A percentile compares a stretch with the other conserved stretches of the same genome.
Evolutionary conservation across 2,329 filamentous ascomycete genomes (phyloP).

Genomic region (Myriosclerotinia scirpicola): DNA sequence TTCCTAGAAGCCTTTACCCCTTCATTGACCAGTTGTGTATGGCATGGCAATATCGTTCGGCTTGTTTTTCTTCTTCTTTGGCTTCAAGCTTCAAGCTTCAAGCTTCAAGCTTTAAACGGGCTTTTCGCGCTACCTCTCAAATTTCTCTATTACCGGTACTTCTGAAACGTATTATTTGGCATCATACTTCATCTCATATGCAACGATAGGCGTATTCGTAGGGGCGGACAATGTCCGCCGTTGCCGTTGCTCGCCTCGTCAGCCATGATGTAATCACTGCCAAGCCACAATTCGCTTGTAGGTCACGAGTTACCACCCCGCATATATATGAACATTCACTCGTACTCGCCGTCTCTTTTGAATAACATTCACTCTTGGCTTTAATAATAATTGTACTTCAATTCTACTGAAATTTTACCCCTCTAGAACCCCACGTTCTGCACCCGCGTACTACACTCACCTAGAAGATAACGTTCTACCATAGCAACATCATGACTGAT

Average conservation of each 20-base stretch:
- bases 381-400: not conserved
- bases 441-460: not conserved
- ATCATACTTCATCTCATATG: not conserved
- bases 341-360: not conserved
- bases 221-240: too few species aligned
- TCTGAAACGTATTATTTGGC: not conserved
- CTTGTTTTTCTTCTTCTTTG: not conserved
- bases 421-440: not conserved
- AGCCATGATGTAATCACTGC: conserved; percentile 13
- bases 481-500: not conserved
- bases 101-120: not conserved
- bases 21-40: too few species aligned
- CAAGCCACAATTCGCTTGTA: conserved; percentile 12
- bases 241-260: conserved; percentile 5
- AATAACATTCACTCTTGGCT: not conserved
- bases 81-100: not conserved
- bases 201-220: conserved; percentile 10
- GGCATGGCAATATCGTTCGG: too few species aligned
- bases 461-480: not conserved
- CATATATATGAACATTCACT: conserved; percentile 4
- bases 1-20: too few species aligned
- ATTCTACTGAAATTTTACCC: not conserved
- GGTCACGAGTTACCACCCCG: not conserved
- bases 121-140: not conserved
- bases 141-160: not conserved